phyloP scores from a whole-genome alignment of 495 filamentous ascomycete genomes.

The Penicillium waksmanii region DNA sequence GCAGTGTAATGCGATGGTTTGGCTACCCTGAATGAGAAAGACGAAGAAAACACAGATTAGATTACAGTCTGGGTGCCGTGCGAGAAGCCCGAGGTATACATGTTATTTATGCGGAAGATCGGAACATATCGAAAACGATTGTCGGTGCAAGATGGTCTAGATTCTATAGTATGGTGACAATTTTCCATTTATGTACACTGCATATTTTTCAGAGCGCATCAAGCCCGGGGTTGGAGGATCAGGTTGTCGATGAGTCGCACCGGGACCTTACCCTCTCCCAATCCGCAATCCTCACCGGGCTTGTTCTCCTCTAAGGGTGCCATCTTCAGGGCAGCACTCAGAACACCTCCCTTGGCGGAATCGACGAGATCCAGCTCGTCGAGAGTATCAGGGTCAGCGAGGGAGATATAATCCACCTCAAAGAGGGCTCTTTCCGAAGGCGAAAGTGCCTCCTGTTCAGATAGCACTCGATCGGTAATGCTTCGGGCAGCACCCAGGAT shows the following conservation, averaged over 20 bases:
- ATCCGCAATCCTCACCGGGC: constrained; percentile 67
- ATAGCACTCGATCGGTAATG: constrained; percentile 51
- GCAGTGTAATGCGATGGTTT: no score
- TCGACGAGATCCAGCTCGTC: constrained; percentile 75
- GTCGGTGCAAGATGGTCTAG: constrained; percentile 6
- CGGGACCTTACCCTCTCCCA: constrained; percentile 69
- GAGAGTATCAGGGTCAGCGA: constrained; percentile 80
- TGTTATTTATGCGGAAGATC: no score
- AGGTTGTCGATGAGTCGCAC: constrained; percentile 96
- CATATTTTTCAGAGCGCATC: neutral
- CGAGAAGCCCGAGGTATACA: no score
- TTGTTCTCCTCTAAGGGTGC: constrained; percentile 70
- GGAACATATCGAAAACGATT: neutral
- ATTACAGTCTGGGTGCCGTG: no score
- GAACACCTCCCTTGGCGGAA: constrained; percentile 68
- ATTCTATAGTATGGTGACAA: constrained; percentile 10
- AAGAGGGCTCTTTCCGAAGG: constrained; percentile 67
- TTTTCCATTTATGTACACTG: constrained; percentile 4
- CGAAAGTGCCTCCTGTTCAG: constrained; percentile 65
- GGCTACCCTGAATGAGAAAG: no score
- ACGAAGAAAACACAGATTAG: no score
- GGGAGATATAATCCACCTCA: constrained; percentile 87
- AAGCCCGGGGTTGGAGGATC: constrained; percentile 59
- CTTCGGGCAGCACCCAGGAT: constrained; percentile 69
- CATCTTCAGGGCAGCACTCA: constrained; percentile 93